Base-by-base conservation (phyloP, 176 grass and related monocot genomes). In the Microstegium vimineum region DNA sequence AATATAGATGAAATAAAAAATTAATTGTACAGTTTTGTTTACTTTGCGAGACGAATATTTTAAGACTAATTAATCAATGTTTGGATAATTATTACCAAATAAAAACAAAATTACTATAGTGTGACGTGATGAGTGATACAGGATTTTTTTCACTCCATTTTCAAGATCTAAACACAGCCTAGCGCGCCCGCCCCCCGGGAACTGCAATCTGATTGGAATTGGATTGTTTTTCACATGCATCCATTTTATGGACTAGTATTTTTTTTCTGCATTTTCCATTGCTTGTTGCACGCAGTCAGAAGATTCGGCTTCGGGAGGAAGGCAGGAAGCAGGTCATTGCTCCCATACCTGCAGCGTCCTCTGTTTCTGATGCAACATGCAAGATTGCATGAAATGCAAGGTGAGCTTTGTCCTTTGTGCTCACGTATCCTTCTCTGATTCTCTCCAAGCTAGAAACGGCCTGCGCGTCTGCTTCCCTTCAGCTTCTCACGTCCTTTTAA, bases 221-320 rank as follows among this genome's bases (percentile, higher is more conserved):
- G 49, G 49, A 22, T 52, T 52, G 49, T 52, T 52, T 52, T 20
- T 52, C 18, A 52, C 18, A 8, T 52, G 18, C 49, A 2, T 52
- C 18, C 47, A 49, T 49, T 49, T 16, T 41, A 37, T 12, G 33
- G 33, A 47, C 0, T 47, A 6, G 6, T 22, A 8, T 1, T 8
- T 22, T 52, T 22, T 61, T n/a, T 62, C 30, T 41, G 14, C 49
- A 25, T 36, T 75, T 16, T 14, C 49, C 30, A 35, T 37, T 25
- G 10, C 2, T 26, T 75, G 10, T 20, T 77, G n/a, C 14, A 28
- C 3, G 14, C 15, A 10, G 70, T 22, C 71, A 56, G 47, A 57
- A 56, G 72, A 75, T 75, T 56, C 10, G 18, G 47, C 72, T 60
- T 60, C 56, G n/a, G n/a, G n/a, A n/a, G n/a, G n/a, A n/a, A n/a